Evolutionary conservation across 2,329 filamentous ascomycete species (phyloP).

Genomic region (Colletotrichum limetticola): DNA sequence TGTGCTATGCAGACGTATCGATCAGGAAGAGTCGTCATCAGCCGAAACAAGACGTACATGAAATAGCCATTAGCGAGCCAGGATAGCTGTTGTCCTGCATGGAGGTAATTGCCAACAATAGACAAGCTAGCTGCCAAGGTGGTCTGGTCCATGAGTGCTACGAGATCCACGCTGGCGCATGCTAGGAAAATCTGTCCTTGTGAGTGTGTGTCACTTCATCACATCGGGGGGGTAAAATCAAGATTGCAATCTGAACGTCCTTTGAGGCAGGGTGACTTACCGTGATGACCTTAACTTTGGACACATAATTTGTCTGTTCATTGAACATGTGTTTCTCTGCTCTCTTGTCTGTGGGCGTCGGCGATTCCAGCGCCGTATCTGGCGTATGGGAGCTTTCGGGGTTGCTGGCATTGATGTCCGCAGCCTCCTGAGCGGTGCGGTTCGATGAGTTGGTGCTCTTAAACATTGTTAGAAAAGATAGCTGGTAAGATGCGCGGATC

Average conservation of each 20-base stretch:
- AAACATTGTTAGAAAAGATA: no score
- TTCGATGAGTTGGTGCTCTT: no score
- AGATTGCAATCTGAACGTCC: neutral
- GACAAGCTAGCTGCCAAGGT: conserved; percentile 65
- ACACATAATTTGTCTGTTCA: conserved; percentile 67
- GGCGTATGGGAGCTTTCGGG: no score
- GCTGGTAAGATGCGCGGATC: no score
- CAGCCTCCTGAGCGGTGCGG: no score
- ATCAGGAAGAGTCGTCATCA: neutral
- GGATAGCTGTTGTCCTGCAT: conserved; percentile 59
- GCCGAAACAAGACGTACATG: conserved; percentile 51
- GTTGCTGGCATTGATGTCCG: no score
- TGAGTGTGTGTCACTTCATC: no score
- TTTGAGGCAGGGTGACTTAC: conserved; percentile 42
- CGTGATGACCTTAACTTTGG: conserved; percentile 59
- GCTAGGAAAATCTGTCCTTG: conserved; percentile 63
- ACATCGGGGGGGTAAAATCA: no score
- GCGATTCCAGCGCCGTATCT: neutral
- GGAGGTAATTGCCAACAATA: conserved; percentile 62
- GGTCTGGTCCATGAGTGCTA: conserved; percentile 68
- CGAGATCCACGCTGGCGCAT: conserved; percentile 64
- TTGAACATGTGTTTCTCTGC: conserved; percentile 53
- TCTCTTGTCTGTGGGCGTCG: conserved; percentile 33
- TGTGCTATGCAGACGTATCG: conserved; percentile 43
- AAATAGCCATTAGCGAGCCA: conserved; percentile 69